Base-by-base conservation (phyloP, 345 rosid genomes). In the Dimocarpus longan region DNA sequence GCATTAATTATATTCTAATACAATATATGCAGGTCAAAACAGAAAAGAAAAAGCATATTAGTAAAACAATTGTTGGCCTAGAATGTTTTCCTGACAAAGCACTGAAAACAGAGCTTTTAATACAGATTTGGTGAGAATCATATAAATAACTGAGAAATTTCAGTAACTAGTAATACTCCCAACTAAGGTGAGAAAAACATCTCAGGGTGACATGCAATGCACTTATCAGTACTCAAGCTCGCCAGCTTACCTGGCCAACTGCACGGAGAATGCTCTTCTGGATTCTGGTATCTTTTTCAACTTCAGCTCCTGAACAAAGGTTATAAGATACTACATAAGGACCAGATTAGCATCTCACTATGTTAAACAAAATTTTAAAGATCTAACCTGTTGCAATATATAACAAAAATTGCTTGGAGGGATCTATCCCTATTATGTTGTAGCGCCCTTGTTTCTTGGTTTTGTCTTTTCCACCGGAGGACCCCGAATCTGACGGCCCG, bases 401-500 rank as follows among this genome's bases (percentile, higher is more conserved):
- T 79, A 94, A 86, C 82, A 96, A 86, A 83, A 96, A 91, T 46
- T 90, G 97, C 79, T 87, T 91, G 5, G 91, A 78, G 43, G 91
- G 82, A 82, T 96, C 98, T 82, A 96, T 87, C 60, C 98, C 99
- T 59, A 92, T 86, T 71, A 96, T 85, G 83, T 94, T 88, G 83
- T 84, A 85, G 79, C 89, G 82, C 82, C 92, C 90, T 44, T 91
- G 91, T 88, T 96, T 94, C 87, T 96, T 96, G 74, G 90, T 78
- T 88, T 96, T 96, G 79, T 94, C 99, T 87, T 96, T 96, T 78
- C 87, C 94, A 71, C 89, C 81, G 37, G 95, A 75, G 32, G 92
- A 86, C 56, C 93, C 95, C 0, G 93, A 87, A 66, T 96, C 99
- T 22, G 89, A 82, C 79, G 94, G 87, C 26, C 99, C 97, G 82